Evolutionary conservation across 148 eudicot species (phyloP), one percentile per base, ranked within the genome.

Genomic region (Chenopodium quinoa): DNA sequence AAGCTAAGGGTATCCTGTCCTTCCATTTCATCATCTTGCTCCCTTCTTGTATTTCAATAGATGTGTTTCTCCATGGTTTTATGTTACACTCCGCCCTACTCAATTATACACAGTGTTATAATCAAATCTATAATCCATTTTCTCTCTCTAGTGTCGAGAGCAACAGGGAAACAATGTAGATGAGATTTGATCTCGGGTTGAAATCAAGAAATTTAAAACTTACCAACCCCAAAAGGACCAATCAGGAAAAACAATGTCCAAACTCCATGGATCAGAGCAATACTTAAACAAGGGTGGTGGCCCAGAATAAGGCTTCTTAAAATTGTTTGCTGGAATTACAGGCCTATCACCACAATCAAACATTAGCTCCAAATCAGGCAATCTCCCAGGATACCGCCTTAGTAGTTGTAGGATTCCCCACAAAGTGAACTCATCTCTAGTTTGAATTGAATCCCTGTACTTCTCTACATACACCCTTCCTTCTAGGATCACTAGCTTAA

Each of bases 191-290:
- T 4, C 7, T 50, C n/a, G 0, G 37, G 40, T 37, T 37, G 7
- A 11, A 10, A 48, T 11, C 0, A 48, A 48, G 10, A 1, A 48
- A 48, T 9, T 48, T 48, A 48, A 48, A 48, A 79, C 87, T 86
- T 91, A 94, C 98, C 97, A 94, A 66, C 97, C 94, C 98, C 98
- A 94, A 56, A 91, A 92, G 14, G 98, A 92, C 97, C 98, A 94
- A 82, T 94, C 98, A 3, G 97, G 98, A 52, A 94, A 92, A 44
- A 92, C 93, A 75, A 94, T 92, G 79, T 94, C 98, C 84, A 90
- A 82, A 23, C 85, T 85, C 77, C 31, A 37, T 16, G 48, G 78
- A 87, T 91, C 92, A 2, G 92, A 90, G 79, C 97, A 92, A 65
- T 94, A 94, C 75, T 89, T 89, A 76, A 94, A 94, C 86, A 94